Conservation (phyloP, 306 rosid species). For the Medicago lupulina region DNA sequence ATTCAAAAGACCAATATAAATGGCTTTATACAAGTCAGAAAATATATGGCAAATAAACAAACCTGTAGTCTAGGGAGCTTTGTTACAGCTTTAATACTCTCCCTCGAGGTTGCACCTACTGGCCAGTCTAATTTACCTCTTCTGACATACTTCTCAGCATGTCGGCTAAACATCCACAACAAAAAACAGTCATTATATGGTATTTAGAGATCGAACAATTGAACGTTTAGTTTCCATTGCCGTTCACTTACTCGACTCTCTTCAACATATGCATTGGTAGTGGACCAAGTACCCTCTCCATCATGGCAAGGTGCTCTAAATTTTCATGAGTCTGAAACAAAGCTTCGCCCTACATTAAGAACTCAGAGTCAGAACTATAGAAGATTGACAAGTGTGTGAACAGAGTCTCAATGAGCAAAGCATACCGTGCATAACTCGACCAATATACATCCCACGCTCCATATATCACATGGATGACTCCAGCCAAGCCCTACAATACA, state of each 20-base stretch:
- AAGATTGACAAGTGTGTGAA: background rate
- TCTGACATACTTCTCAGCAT: constrained; percentile 85
- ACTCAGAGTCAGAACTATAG: background rate
- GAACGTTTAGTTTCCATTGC: background rate
- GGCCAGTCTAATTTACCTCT: constrained; percentile 96
- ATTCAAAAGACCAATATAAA: background rate
- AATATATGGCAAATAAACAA: constrained; percentile 13
- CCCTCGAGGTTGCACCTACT: constrained; percentile 83
- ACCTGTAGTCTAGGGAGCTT: constrained; percentile 95
- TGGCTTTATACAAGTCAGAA: background rate
- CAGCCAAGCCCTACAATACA: constrained; percentile 79
- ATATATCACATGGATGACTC: constrained; percentile 91
- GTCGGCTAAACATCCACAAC: constrained; percentile 59
- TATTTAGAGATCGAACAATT: background rate
- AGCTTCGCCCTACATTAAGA: constrained; percentile 78
- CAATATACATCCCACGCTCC: constrained; percentile 98
- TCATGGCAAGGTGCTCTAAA: constrained; percentile 96
- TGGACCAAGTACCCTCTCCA: constrained; percentile 91
- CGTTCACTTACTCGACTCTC: constrained; percentile 72
- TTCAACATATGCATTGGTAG: constrained; percentile 72
- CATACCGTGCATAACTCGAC: constrained; percentile 91
- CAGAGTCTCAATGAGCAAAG: background rate
- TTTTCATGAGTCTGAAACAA: constrained; percentile 96
- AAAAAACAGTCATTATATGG: background rate
- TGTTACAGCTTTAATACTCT: constrained; percentile 84